Percentiles rank a stretch among this genome's conserved stretches.
These are phyloP conservation scores for Saksenaea vasiformis DNA, from an alignment of 371 early-diverging fungal species.

Conservation along the genomic window DNA sequence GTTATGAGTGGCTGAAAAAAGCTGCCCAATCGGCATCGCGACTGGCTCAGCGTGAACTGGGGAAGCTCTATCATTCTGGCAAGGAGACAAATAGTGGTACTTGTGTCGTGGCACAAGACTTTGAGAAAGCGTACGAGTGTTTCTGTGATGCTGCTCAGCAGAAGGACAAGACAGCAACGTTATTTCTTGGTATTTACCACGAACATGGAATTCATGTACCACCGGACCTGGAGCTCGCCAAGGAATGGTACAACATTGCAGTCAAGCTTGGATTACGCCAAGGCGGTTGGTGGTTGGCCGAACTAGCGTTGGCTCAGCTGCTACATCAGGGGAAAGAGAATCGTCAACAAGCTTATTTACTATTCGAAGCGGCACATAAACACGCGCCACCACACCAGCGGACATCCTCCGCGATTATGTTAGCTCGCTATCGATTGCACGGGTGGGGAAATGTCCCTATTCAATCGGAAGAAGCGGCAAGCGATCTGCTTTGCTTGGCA, in stretches of 20 bases:
- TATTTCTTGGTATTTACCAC: slow-evolving; percentile 40
- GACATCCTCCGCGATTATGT: slow-evolving; percentile 21
- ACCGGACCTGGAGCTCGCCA: slow-evolving; percentile 30
- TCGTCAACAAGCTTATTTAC: slow-evolving; percentile 23
- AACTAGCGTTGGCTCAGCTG: slow-evolving; percentile 40
- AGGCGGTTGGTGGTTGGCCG: slow-evolving; percentile 37
- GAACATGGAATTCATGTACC: slow-evolving; percentile 50
- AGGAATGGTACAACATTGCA: slow-evolving; percentile 39
- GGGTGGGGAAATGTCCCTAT: slow-evolving; percentile 15
- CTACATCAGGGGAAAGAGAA: slow-evolving; percentile 30
- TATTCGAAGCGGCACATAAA: slow-evolving; percentile 18
- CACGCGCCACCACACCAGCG: slow-evolving; percentile 19
- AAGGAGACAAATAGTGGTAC: slow-evolving; percentile 7
- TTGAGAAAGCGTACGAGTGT: slow-evolving; percentile 44
- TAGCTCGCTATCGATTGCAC: slow-evolving; percentile 10
- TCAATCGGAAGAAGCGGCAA: slow-evolving; percentile 26
- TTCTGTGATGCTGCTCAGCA: slow-evolving; percentile 41
- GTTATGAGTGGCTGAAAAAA: slow-evolving; percentile 25
- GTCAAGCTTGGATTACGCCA: slow-evolving; percentile 18
- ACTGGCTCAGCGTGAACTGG: slow-evolving; percentile 45
- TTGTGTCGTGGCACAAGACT: slow-evolving; percentile 30
- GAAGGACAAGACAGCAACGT: slow-evolving; percentile 26
- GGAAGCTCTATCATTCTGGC: slow-evolving; percentile 38
- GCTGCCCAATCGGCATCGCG: slow-evolving; percentile 39
- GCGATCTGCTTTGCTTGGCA: slow-evolving; percentile 28